These are phyloP conservation scores for Spirogloea muscicola DNA, from an alignment of 139 green algal species.

Conservation along the genomic window DNA sequence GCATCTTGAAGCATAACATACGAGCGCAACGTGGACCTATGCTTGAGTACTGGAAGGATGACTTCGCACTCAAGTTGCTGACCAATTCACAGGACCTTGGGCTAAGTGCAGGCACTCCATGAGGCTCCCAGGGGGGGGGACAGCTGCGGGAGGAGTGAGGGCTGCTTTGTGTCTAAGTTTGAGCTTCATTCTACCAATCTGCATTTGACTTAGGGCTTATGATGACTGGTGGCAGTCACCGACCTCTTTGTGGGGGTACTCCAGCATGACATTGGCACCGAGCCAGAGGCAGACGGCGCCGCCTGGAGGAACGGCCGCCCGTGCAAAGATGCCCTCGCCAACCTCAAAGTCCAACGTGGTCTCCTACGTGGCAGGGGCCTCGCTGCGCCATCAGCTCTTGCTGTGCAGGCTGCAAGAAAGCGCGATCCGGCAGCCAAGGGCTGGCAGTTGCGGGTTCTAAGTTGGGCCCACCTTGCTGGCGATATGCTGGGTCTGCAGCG, in stretches of 20 bases:
- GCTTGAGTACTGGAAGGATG: too few relatives aligned
- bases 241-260: constrained; percentile 69
- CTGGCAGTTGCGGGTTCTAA: too few relatives aligned
- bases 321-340: constrained; percentile 60
- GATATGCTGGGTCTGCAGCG: neutral
- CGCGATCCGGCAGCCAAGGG: too few relatives aligned
- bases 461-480: neutral
- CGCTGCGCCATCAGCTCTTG: too few relatives aligned
- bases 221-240: neutral
- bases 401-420: too few relatives aligned
- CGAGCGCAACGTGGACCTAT: too few relatives aligned
- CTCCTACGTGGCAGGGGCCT: constrained; percentile 19
- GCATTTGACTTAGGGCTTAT: neutral
- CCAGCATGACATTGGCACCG: constrained; percentile 77
- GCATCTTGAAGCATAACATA: too few relatives aligned
- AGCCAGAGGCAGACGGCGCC: constrained; percentile 70
- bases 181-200: neutral
- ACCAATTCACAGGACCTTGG: too few relatives aligned
- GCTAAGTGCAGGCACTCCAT: too few relatives aligned
- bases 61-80: too few relatives aligned
- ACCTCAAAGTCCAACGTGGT: constrained; percentile 60
- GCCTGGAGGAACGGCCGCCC: constrained; percentile 53
- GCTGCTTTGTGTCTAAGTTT: neutral
- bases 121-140: too few relatives aligned
- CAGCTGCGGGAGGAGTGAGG: too few relatives aligned